Evolutionary conservation across 2,329 filamentous ascomycete species (phyloP), one percentile per base, ranked within the genome.

Genomic region (Talaromyces sp.): DNA sequence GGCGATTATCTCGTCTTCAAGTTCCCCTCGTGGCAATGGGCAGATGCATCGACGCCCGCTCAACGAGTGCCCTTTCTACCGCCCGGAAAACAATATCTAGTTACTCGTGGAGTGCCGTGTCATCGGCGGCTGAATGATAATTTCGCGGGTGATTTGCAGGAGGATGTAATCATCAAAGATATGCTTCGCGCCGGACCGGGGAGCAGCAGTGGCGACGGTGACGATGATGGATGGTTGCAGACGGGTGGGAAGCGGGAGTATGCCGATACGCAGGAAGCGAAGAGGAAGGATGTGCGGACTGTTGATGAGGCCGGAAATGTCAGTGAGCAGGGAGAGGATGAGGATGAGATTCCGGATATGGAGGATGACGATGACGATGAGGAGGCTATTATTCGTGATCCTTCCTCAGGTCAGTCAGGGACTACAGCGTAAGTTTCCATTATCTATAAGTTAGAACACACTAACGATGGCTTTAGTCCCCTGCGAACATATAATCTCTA

Each of bases 1-100:
- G 95, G 95, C 72, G 95, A 99, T 82, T 99, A 98, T 78, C 88
- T 99, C 43, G 93, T 97, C 74, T 97, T 96, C 88, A 98, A 97
- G 83, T 99, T 99, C 81, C 95, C 94, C 9, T 96, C 94, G 66
- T 99, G 95, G 95, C 90, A 92, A 59, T 99, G 95, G 95, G 89
- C 90, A 69, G 92, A 95, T 73, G 93, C 94, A 70, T 91, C 94
- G 63, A 87, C 89, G n/a, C 86, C 89, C 1, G 85, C 87, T 67
- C 91, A 92, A 77, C 90, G 93, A 68, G 91, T 91, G 63, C 82
- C 84, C 69, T 91, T 96, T 75, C 87, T 99, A 3, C 95, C 95
- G 0, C 81, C 88, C 0, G 92, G 90, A 61, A 99, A 98, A 82
- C 95, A 99, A 84, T 99, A 93, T 74, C 86, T 99, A 43, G 90